Evolutionary conservation across 371 early-diverging fungal species (phyloP), one percentile per base, ranked within the genome.

Genomic region (Parasitella parasitica): DNA sequence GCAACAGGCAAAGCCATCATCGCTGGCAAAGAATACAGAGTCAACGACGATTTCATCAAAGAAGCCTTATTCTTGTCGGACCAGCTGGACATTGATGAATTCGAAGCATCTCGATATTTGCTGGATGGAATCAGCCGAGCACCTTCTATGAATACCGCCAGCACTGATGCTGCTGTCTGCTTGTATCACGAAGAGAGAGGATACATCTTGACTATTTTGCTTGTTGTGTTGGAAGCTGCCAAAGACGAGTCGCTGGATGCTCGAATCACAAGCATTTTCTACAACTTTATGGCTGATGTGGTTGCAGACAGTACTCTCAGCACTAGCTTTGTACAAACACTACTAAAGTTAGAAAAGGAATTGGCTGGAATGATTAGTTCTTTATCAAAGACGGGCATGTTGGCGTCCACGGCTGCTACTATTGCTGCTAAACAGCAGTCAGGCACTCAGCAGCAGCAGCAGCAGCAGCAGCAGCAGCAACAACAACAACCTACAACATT

Each of bases 21-120:
- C 46, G 75, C 83, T 35, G 75, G 77, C 34, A 73, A 69, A 35
- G 69, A 75, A 41, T 72, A 73, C 65, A 71, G 78, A 56, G 81
- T 89, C 57, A 91, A 86, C 69, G 77, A 78, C 6, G 85, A 88
- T 16, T 92, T 92, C 62, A 77, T 82, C 54, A 63, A 73, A 15
- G 79, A 83, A 48, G 85, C 85, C 1, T 67, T 86, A 39, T 75
- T 81, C 60, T 66, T 94, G 26, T 89, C 91, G 1, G 91, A 93
- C 69, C 83, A 92, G 43, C 77, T 95, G 43, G 80, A 85, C 32
- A 75, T 94, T 32, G 85, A 89, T 69, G 94, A 94, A 64, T 79
- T 82, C 59, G 72, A 84, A 13, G 93, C 93, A 2, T 81, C 91
- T 4, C 71, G 87, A 8, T 91, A 28, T 71, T 89, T 58, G 78